phyloP scores from a whole-genome alignment of 805 yeast species.

The Wickerhamiella sorbophila region DNA sequence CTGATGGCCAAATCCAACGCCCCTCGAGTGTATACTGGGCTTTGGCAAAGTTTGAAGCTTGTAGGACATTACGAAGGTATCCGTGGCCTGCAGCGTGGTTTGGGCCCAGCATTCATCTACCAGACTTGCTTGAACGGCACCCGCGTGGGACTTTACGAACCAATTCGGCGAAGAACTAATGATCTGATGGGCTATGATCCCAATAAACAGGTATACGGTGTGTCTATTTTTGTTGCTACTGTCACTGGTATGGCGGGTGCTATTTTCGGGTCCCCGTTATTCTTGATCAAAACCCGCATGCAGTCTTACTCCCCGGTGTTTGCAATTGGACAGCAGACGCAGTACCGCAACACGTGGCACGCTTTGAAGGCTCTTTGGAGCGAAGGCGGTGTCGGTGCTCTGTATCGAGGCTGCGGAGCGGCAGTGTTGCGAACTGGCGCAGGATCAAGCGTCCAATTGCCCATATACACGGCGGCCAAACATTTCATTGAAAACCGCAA shows the following conservation, averaged over 20 bases:
- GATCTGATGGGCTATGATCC: constrained; percentile 35
- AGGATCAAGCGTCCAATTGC: constrained; percentile 91
- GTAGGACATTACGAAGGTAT: constrained; percentile 74
- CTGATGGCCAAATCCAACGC: constrained; percentile 34
- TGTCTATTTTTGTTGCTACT: constrained; percentile 72
- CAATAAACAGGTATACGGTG: constrained; percentile 37
- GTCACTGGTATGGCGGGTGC: constrained; percentile 84
- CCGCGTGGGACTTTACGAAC: constrained; percentile 88
- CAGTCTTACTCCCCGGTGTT: constrained; percentile 67
- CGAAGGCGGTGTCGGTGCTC: constrained; percentile 62
- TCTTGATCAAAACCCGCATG: constrained; percentile 88
- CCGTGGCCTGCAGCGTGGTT: constrained; percentile 78
- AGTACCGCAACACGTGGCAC: constrained; percentile 52
- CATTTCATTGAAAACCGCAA: constrained; percentile 39
- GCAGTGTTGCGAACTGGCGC: constrained; percentile 89
- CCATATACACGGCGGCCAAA: constrained; percentile 73
- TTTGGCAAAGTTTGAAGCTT: constrained; percentile 64
- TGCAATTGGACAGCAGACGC: constrained; percentile 83
- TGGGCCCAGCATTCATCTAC: constrained; percentile 76
- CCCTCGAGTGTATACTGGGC: constrained; percentile 57
- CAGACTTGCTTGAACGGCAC: constrained; percentile 90
- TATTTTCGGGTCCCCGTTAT: constrained; percentile 77
- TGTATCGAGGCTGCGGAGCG: constrained; percentile 86
- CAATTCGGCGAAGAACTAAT: constrained; percentile 52
- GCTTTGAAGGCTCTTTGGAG: constrained; percentile 52